Percentiles rank a stretch among this genome's conserved stretches.
phyloP scores from a whole-genome alignment of 2,329 filamentous ascomycete species.

The Elsinoe ampelina region DNA sequence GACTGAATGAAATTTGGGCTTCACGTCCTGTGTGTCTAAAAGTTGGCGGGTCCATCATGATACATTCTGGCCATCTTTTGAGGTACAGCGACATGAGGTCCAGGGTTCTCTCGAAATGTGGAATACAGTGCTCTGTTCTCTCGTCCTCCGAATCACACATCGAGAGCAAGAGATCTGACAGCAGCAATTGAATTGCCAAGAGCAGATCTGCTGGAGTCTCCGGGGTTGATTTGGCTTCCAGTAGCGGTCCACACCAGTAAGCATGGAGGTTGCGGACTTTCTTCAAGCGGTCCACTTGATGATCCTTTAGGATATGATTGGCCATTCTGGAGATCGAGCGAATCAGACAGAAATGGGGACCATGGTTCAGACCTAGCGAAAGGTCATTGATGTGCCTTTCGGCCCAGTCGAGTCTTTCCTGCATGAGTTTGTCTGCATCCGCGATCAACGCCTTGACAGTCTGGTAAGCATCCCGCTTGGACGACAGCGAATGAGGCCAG shows the following conservation, averaged over 20 bases:
- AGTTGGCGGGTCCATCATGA: background rate
- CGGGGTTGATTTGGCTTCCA: background rate
- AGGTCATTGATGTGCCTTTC: slow-evolving; percentile 1
- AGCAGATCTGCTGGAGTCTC: background rate
- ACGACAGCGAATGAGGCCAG: background rate
- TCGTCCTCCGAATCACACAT: background rate
- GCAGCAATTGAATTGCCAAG: background rate
- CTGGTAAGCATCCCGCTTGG: background rate
- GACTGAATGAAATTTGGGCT: slow-evolving; percentile 1
- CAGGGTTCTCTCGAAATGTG: background rate
- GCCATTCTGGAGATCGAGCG: slow-evolving; percentile 3
- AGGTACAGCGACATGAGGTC: slow-evolving; percentile 5
- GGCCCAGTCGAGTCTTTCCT: background rate
- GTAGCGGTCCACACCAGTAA: background rate
- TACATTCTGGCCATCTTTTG: background rate
- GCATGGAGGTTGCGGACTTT: background rate
- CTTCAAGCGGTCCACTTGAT: background rate
- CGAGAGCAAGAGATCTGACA: background rate
- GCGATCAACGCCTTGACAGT: background rate
- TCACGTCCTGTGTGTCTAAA: background rate
- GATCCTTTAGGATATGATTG: background rate
- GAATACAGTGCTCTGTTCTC: background rate
- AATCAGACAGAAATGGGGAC: background rate
- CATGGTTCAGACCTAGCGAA: background rate
- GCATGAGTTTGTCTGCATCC: background rate